Conservation (phyloP, 2,329 filamentous ascomycete species). For the Fusarium sp. region DNA sequence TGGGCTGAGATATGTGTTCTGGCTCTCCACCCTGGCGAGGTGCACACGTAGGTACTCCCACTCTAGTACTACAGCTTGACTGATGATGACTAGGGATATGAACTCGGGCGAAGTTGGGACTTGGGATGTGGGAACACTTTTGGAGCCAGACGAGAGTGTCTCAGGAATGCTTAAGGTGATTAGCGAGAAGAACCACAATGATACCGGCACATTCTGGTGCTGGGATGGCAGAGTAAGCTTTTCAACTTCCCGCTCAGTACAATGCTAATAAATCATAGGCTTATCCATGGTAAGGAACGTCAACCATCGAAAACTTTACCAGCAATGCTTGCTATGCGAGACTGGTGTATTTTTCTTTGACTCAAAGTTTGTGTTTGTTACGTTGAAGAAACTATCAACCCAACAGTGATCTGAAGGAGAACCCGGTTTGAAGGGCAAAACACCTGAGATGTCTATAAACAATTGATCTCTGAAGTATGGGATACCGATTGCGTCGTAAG, state of each 20-base stretch:
- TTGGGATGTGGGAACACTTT: neutral
- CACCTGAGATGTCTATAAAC: too few relatives aligned
- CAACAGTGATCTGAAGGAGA: neutral
- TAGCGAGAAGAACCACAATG: neutral
- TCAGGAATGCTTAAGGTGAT: neutral
- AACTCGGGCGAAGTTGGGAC: neutral
- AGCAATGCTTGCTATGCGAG: fast-evolving
- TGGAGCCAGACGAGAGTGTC: neutral
- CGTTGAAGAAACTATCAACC: neutral
- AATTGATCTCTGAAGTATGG: too few relatives aligned
- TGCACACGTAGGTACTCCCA: neutral
- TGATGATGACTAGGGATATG: fast-evolving
- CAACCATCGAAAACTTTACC: fast-evolving
- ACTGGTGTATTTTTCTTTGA: fast-evolving
- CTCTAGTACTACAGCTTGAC: fast-evolving
- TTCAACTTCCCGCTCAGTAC: fast-evolving
- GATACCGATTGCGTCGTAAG: too few relatives aligned
- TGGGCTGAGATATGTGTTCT: neutral
- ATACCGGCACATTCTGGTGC: neutral
- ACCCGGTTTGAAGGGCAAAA: too few relatives aligned
- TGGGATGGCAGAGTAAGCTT: neutral
- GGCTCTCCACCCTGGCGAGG: neutral
- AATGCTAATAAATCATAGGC: neutral
- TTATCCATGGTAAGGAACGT: neutral
- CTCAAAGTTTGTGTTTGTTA: fast-evolving